Conservation (phyloP, 2,329 filamentous ascomycete species). For the Apiospora sp. region DNA sequence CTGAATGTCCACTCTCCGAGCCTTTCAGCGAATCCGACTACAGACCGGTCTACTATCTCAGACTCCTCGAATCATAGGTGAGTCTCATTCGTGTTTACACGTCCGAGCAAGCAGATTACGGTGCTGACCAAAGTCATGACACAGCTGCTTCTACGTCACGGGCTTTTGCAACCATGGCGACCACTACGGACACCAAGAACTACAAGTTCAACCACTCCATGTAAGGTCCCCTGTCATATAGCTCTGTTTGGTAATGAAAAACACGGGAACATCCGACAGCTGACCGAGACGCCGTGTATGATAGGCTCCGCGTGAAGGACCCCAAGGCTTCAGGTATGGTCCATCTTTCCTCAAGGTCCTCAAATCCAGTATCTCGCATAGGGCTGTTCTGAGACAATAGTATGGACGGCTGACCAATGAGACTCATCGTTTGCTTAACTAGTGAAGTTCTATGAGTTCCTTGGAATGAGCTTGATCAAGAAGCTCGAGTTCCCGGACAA, state of each 20-base stretch:
- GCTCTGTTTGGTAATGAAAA: neutral
- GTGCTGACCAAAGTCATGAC: neutral
- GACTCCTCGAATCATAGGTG: slow-evolving; percentile 32
- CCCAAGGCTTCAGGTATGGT: slow-evolving; percentile 76
- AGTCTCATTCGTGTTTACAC: neutral
- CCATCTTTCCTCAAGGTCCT: slow-evolving; percentile 6
- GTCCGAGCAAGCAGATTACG: neutral
- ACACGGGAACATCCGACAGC: neutral
- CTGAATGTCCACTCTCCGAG: slow-evolving; percentile 42
- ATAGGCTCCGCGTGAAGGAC: slow-evolving; percentile 92
- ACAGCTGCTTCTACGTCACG: slow-evolving; percentile 29
- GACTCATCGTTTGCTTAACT: neutral
- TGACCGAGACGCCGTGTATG: neutral
- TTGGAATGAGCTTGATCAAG: slow-evolving; percentile 86
- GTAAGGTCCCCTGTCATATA: slow-evolving; percentile 51
- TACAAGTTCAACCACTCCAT: slow-evolving; percentile 94
- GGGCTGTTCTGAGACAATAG: neutral
- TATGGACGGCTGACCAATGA: slow-evolving; percentile 5
- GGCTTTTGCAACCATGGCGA: slow-evolving; percentile 63
- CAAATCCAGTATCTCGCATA: neutral
- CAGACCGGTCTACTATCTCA: slow-evolving; percentile 37
- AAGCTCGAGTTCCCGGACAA: slow-evolving; percentile 83
- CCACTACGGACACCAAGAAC: slow-evolving; percentile 74
- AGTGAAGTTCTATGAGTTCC: slow-evolving; percentile 93
- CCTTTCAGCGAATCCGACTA: slow-evolving; percentile 39